Conservation (phyloP, 169 alveolate genomes). For the Eimeria falciformis region DNA sequence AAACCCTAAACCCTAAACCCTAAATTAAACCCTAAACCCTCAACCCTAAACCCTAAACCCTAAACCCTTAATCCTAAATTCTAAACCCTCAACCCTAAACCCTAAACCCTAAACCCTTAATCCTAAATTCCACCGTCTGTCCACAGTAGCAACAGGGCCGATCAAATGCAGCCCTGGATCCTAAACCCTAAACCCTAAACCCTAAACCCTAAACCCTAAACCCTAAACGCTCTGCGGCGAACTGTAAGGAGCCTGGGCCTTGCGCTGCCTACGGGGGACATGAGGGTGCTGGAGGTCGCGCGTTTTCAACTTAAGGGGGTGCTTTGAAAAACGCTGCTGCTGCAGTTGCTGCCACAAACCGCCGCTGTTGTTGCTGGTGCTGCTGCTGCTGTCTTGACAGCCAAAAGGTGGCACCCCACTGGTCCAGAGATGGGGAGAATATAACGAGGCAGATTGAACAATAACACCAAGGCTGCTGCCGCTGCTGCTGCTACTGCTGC, state of each 20-base stretch:
- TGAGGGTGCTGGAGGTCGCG: conserved; percentile 84
- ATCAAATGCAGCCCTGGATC: neutral
- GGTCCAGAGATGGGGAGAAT: neutral
- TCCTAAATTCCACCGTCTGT: neutral
- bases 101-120: neutral
- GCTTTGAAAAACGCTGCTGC: conserved; percentile 76
- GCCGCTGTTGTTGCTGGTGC: conserved; percentile 21
- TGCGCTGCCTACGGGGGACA: conserved; percentile 75
- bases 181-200: too few relatives aligned
- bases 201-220: neutral
- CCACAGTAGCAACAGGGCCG: neutral
- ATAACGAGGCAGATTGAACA: neutral
- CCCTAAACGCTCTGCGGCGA: conserved; percentile 60
- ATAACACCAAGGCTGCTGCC: neutral
- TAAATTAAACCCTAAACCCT: too few relatives aligned
- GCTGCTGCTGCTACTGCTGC: conserved; percentile 3
- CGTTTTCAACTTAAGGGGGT: conserved; percentile 82
- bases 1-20: too few relatives aligned
- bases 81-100: neutral
- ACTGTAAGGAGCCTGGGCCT: conserved; percentile 67
- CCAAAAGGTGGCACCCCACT: conserved; percentile 4
- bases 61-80: neutral
- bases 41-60: neutral
- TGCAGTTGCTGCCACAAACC: conserved; percentile 26
- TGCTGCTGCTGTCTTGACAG: neutral